Evolutionary conservation across 106 monocot species (phyloP).

Genomic region (Dactylorhiza incarnata): DNA sequence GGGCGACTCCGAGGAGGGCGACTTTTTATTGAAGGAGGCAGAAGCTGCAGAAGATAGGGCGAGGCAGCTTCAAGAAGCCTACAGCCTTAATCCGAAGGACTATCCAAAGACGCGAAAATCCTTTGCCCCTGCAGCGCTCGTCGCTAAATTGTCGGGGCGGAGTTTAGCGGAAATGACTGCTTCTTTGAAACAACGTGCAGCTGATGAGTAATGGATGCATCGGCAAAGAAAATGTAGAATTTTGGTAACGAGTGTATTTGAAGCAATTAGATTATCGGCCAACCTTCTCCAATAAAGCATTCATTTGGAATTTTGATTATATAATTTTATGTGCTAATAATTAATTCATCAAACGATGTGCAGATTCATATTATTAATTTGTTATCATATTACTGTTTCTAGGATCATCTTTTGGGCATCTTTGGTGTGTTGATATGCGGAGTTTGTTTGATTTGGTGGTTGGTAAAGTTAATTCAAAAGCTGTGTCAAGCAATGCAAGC

Average conservation of each 20-base stretch:
- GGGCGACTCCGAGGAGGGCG: constrained; percentile 67
- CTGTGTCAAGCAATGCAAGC: too few species aligned
- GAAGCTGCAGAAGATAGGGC: constrained; percentile 70
- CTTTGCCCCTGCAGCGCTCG: constrained; percentile 31
- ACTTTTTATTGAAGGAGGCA: constrained; percentile 47
- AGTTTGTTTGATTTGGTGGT: too few species aligned
- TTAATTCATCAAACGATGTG: too few species aligned
- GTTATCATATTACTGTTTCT: too few species aligned
- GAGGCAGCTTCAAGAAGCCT: constrained; percentile 50
- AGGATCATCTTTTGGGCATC: too few species aligned
- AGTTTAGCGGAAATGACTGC: constrained; percentile 26
- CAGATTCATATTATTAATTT: too few species aligned
- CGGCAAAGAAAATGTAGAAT: not conserved
- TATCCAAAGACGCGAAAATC: constrained; percentile 16
- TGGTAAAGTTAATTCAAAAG: too few species aligned
- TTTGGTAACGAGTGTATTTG: not conserved
- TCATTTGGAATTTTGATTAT: not conserved
- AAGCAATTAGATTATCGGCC: not conserved
- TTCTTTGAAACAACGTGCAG: constrained; percentile 11
- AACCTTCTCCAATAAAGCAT: not conserved
- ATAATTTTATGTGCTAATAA: not conserved
- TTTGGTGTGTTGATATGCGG: too few species aligned
- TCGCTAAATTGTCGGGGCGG: constrained; percentile 26
- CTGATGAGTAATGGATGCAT: not conserved
- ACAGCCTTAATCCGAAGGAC: constrained; percentile 31